These are phyloP conservation scores for Amborella trichopoda DNA, from an alignment of 164 flowering plant genomes.

Conservation along the genomic window DNA sequence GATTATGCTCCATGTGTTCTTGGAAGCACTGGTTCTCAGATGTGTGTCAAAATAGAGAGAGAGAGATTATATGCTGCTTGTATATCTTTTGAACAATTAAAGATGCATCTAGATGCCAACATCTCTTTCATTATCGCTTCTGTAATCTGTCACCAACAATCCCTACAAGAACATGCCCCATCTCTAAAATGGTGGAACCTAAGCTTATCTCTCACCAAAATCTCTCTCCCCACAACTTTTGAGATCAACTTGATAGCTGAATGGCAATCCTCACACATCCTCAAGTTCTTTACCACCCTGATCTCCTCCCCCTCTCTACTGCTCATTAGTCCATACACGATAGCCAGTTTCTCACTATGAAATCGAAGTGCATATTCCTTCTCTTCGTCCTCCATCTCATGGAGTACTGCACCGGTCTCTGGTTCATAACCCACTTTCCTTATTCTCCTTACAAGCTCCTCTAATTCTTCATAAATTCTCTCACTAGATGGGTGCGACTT, in stretches of 20 bases:
- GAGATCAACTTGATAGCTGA: slow-evolving; percentile 60
- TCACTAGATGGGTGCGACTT: slow-evolving; percentile 35
- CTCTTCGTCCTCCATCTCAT: slow-evolving; percentile 70
- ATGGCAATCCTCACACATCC: slow-evolving; percentile 80
- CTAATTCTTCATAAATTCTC: slow-evolving; percentile 40
- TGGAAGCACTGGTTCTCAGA: no score
- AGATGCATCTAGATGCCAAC: no score
- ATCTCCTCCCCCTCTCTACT: slow-evolving; percentile 22
- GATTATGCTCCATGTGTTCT: no score
- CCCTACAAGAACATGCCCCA: slow-evolving; percentile 60
- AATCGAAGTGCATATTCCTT: slow-evolving; percentile 46
- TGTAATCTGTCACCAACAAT: slow-evolving; percentile 79
- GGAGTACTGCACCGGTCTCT: slow-evolving; percentile 37
- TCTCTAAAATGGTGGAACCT: slow-evolving; percentile 65
- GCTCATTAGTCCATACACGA: slow-evolving; percentile 57
- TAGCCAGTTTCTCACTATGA: slow-evolving; percentile 77
- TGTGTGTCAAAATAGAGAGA: no score
- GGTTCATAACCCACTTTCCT: slow-evolving; percentile 54
- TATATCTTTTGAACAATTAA: no score
- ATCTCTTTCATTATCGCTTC: no score
- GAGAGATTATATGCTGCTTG: no score
- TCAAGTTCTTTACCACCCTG: slow-evolving; percentile 59
- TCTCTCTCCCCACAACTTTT: slow-evolving; percentile 32
- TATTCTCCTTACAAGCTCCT: slow-evolving; percentile 41
- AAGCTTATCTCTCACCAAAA: slow-evolving; percentile 59